Conservation (phyloP, 129 eudicot species). For the Flaveria bidentis region DNA sequence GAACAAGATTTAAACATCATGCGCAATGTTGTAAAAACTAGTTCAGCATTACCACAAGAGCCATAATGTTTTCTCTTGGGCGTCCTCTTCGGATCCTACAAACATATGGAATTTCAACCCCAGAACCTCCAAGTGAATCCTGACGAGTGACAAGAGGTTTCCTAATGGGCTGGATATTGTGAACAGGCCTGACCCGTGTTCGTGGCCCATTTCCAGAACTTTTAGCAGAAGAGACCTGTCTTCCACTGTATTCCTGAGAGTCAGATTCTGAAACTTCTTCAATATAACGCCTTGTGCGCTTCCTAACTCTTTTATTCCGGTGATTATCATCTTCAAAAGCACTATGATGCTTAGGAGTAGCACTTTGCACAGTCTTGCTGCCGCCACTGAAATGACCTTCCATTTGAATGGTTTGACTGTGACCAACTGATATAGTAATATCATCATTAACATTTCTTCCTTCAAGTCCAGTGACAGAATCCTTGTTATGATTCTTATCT, state of each 20-base stretch:
- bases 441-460: slow-evolving; percentile 30
- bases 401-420: slow-evolving; percentile 28
- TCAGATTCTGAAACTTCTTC: slow-evolving; percentile 87
- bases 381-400: slow-evolving; percentile 33
- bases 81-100: slow-evolving; percentile 85
- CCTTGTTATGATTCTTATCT: slow-evolving; percentile 29
- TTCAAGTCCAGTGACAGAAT: slow-evolving; percentile 31
- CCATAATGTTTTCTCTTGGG: slow-evolving; percentile 70
- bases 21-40: neutral
- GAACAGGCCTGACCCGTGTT: slow-evolving; percentile 41
- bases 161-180: slow-evolving; percentile 46
- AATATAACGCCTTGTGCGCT: slow-evolving; percentile 88
- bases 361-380: slow-evolving; percentile 34
- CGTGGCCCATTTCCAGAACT: slow-evolving; percentile 42
- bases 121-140: slow-evolving; percentile 95
- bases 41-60: slow-evolving; percentile 64
- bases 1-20: neutral
- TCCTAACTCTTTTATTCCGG: slow-evolving; percentile 80
- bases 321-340: slow-evolving; percentile 48
- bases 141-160: slow-evolving; percentile 63
- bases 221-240: slow-evolving; percentile 38
- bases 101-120: slow-evolving; percentile 83
- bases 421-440: slow-evolving; percentile 24
- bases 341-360: slow-evolving; percentile 34
- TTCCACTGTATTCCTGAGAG: slow-evolving; percentile 52